Percentiles rank a stretch among this genome's conserved stretches.
Evolutionary conservation across 148 eudicot species (phyloP).

Genomic region (Rhododendron williamsianum): DNA sequence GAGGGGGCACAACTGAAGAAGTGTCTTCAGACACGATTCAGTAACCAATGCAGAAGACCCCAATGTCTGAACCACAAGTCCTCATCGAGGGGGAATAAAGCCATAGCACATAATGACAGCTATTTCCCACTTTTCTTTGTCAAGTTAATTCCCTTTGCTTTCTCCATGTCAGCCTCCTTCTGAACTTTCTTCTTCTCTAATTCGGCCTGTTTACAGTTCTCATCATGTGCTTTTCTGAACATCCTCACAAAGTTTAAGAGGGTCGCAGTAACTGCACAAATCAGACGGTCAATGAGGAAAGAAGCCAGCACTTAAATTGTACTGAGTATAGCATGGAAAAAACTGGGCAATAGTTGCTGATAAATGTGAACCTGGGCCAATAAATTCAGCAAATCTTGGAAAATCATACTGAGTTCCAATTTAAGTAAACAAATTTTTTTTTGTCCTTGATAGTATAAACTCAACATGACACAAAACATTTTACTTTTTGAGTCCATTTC

Average conservation of each 20-base stretch:
- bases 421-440: neutral
- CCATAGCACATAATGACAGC: neutral
- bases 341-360: neutral
- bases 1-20: slow-evolving; percentile 17
- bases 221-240: slow-evolving; percentile 83
- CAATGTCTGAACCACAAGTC: slow-evolving; percentile 5
- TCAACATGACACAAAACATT: neutral
- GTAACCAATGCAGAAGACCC: slow-evolving; percentile 11
- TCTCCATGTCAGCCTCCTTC: slow-evolving; percentile 79
- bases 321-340: neutral
- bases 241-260: slow-evolving; percentile 75
- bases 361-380: neutral
- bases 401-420: neutral
- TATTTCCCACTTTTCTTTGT: slow-evolving; percentile 35
- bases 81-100: neutral
- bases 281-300: slow-evolving; percentile 3
- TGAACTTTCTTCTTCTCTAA: slow-evolving; percentile 79
- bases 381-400: neutral
- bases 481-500: neutral
- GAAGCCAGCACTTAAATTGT: neutral
- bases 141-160: slow-evolving; percentile 45
- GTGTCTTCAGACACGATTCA: slow-evolving; percentile 5
- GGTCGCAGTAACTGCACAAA: slow-evolving; percentile 69
- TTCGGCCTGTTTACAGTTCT: slow-evolving; percentile 82
- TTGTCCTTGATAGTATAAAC: neutral